Evolutionary conservation across 768 basidiomycete genomes (phyloP).

Genomic region (Gyrodon lividus): DNA sequence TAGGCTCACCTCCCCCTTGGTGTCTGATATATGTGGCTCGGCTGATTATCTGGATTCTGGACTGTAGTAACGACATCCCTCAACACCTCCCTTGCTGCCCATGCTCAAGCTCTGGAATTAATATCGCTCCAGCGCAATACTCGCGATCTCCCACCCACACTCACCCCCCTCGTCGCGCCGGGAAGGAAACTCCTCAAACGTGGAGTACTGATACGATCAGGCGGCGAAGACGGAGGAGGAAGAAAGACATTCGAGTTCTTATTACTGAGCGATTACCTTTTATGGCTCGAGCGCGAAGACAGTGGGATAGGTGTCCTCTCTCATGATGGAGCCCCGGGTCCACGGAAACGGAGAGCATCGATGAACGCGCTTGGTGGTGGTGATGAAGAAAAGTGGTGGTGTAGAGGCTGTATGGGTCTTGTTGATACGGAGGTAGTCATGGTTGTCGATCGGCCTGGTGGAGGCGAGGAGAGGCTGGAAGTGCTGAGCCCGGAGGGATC

Average conservation of each 20-base stretch:
- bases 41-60: slow-evolving; percentile 8
- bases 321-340: slow-evolving; percentile 18
- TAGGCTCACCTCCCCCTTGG: slow-evolving; percentile 30
- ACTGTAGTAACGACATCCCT: slow-evolving; percentile 69
- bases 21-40: not conserved
- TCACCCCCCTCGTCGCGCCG: slow-evolving; percentile 76
- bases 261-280: slow-evolving; percentile 77
- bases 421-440: slow-evolving; percentile 79
- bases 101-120: slow-evolving; percentile 72
- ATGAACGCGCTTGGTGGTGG: slow-evolving; percentile 24
- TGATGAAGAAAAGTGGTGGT: slow-evolving; percentile 71
- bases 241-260: slow-evolving; percentile 62
- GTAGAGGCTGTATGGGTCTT: slow-evolving; percentile 65
- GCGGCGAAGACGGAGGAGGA: slow-evolving; percentile 42
- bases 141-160: slow-evolving; percentile 68
- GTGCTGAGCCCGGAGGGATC: slow-evolving; percentile 75
- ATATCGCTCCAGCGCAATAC: slow-evolving; percentile 80
- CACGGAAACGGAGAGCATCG: slow-evolving; percentile 17
- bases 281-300: slow-evolving; percentile 69
- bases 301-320: slow-evolving; percentile 21
- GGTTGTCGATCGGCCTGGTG: slow-evolving; percentile 29
- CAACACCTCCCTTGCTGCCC: slow-evolving; percentile 75
- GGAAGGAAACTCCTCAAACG: slow-evolving; percentile 78
- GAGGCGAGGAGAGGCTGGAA: slow-evolving; percentile 62
- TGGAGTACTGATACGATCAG: slow-evolving; percentile 53